A percentile compares a stretch with the other conserved stretches of the same genome.
Conservation (phyloP, 192 early-diverging fungal genomes). For the Dissophora globulifera region DNA sequence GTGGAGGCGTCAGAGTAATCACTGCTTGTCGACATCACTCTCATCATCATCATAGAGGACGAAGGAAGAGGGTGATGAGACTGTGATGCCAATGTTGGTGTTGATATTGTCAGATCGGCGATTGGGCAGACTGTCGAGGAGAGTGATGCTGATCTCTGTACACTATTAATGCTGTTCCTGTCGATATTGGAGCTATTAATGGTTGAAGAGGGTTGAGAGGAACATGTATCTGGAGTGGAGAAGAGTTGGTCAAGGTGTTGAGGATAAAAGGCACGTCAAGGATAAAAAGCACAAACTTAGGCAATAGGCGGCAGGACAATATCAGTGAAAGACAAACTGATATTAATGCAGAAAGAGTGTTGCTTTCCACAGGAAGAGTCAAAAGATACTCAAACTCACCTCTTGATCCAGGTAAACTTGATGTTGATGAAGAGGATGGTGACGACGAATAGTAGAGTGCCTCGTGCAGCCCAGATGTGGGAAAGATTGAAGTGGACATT, state of each 20-base stretch:
- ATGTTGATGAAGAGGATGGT: conserved; percentile 1
- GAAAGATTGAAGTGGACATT: conserved; percentile 37
- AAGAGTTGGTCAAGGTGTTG: no score
- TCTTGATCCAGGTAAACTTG: conserved; percentile 23
- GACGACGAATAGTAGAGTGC: conserved; percentile 31
- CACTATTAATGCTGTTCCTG: background rate
- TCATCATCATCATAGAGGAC: background rate
- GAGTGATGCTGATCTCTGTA: background rate
- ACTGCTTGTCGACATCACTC: background rate
- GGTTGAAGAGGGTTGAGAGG: background rate
- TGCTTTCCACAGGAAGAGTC: no score
- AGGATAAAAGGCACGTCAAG: background rate
- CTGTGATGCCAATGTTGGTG: background rate
- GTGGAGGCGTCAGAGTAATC: background rate
- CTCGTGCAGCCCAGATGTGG: conserved; percentile 40
- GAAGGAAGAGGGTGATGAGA: background rate
- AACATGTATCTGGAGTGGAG: no score
- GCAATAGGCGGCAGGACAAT: no score
- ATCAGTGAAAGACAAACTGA: no score
- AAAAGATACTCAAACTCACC: no score
- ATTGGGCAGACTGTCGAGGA: background rate
- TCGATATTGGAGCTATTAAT: background rate
- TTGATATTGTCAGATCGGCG: background rate
- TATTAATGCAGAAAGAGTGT: no score
- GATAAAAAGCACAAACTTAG: no score